Conservation (phyloP, 192 early-diverging fungal species). For the Backusella sp. region DNA sequence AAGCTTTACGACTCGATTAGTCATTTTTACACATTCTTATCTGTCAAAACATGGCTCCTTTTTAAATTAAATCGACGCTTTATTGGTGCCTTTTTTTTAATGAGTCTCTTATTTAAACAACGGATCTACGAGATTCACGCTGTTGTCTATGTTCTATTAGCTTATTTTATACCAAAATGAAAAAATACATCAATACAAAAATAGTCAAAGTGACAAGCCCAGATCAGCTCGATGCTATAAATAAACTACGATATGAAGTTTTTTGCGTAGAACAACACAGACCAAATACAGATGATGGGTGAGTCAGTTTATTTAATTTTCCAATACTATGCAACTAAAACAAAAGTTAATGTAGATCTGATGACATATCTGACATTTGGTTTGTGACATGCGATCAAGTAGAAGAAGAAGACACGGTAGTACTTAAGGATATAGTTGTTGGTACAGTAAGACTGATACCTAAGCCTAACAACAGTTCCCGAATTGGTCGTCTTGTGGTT, state of each 20-base stretch:
- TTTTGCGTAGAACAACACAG: too few relatives aligned
- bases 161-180: neutral
- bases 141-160: neutral
- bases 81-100: neutral
- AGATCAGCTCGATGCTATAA: neutral
- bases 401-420: neutral
- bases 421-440: neutral
- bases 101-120: neutral
- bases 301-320: too few relatives aligned
- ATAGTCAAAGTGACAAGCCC: neutral
- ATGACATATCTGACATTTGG: neutral
- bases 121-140: neutral
- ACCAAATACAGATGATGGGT: too few relatives aligned
- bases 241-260: neutral
- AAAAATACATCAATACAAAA: neutral
- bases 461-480: neutral
- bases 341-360: neutral
- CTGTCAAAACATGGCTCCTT: too few relatives aligned
- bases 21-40: too few relatives aligned
- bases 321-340: neutral
- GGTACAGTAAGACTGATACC: neutral
- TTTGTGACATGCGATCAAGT: neutral
- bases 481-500: constrained; percentile 2
- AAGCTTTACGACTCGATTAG: too few relatives aligned
- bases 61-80: too few relatives aligned